Base-by-base conservation (phyloP, 495 filamentous ascomycete genomes). In the Collariella sp. region DNA sequence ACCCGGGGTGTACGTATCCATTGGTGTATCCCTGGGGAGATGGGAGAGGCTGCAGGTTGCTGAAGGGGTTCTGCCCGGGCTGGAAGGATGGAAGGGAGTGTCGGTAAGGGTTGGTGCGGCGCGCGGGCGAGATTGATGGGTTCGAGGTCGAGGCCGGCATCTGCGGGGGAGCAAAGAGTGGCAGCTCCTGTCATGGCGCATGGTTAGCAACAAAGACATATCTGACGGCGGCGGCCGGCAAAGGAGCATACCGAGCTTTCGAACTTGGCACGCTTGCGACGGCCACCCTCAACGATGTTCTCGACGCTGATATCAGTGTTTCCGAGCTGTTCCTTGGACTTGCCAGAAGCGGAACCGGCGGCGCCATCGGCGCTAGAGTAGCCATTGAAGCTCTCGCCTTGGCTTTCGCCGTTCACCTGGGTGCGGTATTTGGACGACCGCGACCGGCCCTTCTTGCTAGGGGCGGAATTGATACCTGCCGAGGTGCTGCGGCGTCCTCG, bases 231-330 rank as follows among this genome's bases (percentile, higher is more conserved):
- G n/a, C 9, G 12, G 52, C 55, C 29, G 54, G 51, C 43, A 20
- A 31, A 7, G 10, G 40, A 61, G 39, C 89, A 82, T 80, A 96
- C 90, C 60, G 90, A 95, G 72, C 90, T 96, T 60, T 95, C 89
- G 67, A 98, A 98, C 74, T 96, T 96, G 57, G 93, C 87, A 64
- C 89, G 82, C 77, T 98, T 96, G 58, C 93, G 82, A 70, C 93
- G 83, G 58, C 89, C 89, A 62, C 94, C 93, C 70, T 97, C 91
- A 51, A 98, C 86, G 70, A 98, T 97, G 64, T 98, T 98, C 54
- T 95, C 88, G 58, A 96, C 79, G 68, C 91, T 96, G 63, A 98
- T 98, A 53, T 97, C 93, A 4, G 93, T 90, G 65, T 88, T 94
- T n/a, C 84, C 87, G 53, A 94, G 76, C 46, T 86, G 83, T 63